phyloP scores from a whole-genome alignment of 441 rosid species.

The Melastoma candidum region DNA sequence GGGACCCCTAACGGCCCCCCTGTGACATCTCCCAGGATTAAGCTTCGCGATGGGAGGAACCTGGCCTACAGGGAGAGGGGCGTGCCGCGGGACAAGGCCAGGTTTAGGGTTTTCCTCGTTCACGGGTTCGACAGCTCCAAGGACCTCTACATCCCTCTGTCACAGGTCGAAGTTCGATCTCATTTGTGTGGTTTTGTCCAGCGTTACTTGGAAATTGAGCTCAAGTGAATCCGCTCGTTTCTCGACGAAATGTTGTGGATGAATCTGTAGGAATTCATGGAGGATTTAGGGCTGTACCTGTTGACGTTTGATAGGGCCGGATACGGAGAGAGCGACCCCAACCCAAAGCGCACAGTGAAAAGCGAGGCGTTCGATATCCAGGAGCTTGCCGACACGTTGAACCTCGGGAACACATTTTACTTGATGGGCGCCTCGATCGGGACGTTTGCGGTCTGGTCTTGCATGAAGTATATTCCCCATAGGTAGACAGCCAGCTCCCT shows the following conservation, averaged over 20 bases:
- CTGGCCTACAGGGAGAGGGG: constrained; percentile 17
- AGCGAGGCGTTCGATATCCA: constrained; percentile 14
- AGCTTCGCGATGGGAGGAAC: constrained; percentile 11
- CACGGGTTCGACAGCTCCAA: constrained; percentile 15
- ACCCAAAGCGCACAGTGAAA: constrained; percentile 13
- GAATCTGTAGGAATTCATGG: no score
- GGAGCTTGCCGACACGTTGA: no score
- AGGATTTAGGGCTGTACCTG: no score
- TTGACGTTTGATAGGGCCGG: no score
- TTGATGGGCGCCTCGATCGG: constrained; percentile 17
- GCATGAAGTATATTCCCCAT: constrained; percentile 19
- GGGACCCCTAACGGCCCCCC: constrained; percentile 10
- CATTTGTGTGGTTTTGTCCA: not conserved
- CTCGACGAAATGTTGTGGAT: no score
- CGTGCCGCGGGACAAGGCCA: constrained; percentile 10
- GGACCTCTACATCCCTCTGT: constrained; percentile 11
- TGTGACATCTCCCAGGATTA: constrained; percentile 12
- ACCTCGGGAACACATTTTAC: no score
- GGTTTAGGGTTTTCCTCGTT: constrained; percentile 7
- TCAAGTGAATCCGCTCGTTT: no score
- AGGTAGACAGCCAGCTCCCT: constrained; percentile 5
- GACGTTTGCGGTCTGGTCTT: constrained; percentile 15
- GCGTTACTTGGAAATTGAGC: no score
- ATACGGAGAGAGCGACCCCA: constrained; percentile 21
- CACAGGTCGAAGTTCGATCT: not conserved